Percentiles rank a stretch among this genome's conserved stretches.
Conservation (phyloP, 257 asterid genomes). For the Eustoma russellianum region DNA sequence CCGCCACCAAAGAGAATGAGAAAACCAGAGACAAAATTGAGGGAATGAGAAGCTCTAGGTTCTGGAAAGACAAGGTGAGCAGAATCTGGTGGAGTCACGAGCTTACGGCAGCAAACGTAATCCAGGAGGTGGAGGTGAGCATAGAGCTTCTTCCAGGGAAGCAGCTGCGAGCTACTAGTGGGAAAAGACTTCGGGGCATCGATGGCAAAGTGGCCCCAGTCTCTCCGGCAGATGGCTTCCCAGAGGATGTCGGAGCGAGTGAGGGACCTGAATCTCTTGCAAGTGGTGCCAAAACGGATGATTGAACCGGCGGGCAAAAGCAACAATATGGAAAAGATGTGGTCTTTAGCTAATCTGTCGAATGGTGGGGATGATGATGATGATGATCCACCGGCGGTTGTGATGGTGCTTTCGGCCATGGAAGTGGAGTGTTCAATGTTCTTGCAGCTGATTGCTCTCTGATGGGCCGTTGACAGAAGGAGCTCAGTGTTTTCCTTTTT, state of each 20-base stretch:
- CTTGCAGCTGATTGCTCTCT: slow-evolving; percentile 3
- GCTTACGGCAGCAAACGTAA: slow-evolving; percentile 42
- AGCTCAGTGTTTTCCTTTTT: not conserved
- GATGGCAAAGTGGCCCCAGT: slow-evolving; percentile 51
- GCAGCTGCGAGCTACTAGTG: slow-evolving; percentile 5
- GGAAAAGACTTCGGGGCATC: slow-evolving; percentile 32
- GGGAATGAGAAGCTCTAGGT: slow-evolving; percentile 93
- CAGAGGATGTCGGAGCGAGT: slow-evolving; percentile 64
- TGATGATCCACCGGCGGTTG: slow-evolving; percentile 13
- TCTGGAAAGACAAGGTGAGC: slow-evolving; percentile 33
- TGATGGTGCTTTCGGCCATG: slow-evolving; percentile 38
- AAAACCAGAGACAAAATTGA: slow-evolving; percentile 61
- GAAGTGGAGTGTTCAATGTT: slow-evolving; percentile 8
- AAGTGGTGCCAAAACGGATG: slow-evolving; percentile 48
- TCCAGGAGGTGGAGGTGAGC: slow-evolving; percentile 54
- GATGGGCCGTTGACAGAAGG: not conserved
- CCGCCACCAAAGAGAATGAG: slow-evolving; percentile 91
- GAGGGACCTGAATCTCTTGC: slow-evolving; percentile 53
- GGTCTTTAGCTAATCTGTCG: slow-evolving; percentile 50
- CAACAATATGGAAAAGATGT: slow-evolving; percentile 57
- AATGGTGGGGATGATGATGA: slow-evolving; percentile 26
- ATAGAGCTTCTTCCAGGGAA: slow-evolving; percentile 66
- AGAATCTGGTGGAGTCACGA: slow-evolving; percentile 19
- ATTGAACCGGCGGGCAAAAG: slow-evolving; percentile 71
- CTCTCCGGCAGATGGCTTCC: slow-evolving; percentile 81